phyloP scores from a whole-genome alignment of 306 rosid genomes.

The Dryas octopetala region DNA sequence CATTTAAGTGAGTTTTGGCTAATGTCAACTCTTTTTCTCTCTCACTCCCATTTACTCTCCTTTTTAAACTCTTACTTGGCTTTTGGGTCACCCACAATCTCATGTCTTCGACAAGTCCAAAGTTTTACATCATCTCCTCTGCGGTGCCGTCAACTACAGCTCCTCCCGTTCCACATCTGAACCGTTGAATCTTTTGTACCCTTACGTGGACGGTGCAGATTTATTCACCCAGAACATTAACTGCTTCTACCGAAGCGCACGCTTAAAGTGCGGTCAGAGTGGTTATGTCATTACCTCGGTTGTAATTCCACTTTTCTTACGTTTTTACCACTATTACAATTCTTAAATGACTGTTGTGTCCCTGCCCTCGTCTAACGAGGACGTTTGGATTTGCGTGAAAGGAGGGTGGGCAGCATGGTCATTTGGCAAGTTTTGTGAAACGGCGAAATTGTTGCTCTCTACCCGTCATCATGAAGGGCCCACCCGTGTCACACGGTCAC shows the following conservation, averaged over 20 bases:
- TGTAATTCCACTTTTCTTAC: not conserved
- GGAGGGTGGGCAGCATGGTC: not conserved
- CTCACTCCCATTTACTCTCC: not conserved
- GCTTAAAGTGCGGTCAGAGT: not conserved
- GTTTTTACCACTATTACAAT: not conserved
- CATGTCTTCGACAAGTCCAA: not conserved
- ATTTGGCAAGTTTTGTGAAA: not conserved
- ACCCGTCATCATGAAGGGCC: not conserved
- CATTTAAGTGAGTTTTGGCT: no score
- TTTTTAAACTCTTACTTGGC: not conserved
- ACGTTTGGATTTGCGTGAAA: not conserved
- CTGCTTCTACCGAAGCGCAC: not conserved
- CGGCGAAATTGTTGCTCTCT: not conserved
- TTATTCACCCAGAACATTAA: not conserved
- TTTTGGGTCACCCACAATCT: not conserved
- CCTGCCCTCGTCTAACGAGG: not conserved
- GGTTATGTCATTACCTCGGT: not conserved
- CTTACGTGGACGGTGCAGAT: not conserved
- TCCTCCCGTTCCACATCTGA: not conserved
- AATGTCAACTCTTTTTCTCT: not conserved
- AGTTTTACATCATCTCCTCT: not conserved
- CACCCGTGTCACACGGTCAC: not conserved
- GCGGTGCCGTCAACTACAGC: not conserved
- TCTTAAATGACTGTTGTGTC: not conserved
- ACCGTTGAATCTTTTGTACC: not conserved